A percentile compares a stretch with the other conserved stretches of the same genome.
Evolutionary conservation across 2,329 filamentous ascomycete genomes (phyloP).

Genomic region (Ophiostoma australiae): DNA sequence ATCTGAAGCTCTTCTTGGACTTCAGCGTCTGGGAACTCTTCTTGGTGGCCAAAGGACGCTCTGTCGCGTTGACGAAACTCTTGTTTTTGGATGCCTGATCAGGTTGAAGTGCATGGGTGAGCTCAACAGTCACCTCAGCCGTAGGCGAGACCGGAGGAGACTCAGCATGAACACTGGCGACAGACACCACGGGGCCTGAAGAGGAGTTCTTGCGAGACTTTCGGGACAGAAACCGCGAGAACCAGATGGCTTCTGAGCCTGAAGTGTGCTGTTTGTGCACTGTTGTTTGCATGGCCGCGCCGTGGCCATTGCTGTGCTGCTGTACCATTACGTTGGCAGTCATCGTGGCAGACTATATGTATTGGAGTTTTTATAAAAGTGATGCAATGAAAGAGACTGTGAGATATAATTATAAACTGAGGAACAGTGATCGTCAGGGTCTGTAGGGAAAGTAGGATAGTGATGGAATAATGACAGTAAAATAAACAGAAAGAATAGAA

Average conservation of each 20-base stretch:
- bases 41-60: neutral
- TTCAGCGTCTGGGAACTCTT: neutral
- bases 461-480: neutral
- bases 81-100: neutral
- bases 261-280: neutral
- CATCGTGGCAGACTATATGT: neutral
- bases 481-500: neutral
- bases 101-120: neutral
- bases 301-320: neutral
- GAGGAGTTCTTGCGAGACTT: neutral
- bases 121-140: neutral
- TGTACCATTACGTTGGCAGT: slow-evolving; percentile 3
- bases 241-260: slow-evolving; percentile 3
- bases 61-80: neutral
- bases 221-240: slow-evolving; percentile 11
- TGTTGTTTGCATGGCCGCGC: neutral
- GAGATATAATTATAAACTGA: neutral
- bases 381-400: neutral
- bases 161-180: neutral
- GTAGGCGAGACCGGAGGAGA: neutral
- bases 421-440: neutral
- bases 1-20: slow-evolving; percentile 11
- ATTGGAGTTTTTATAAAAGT: neutral
- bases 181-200: neutral
- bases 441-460: neutral